Evolutionary conservation across 169 alveolate genomes (phyloP).

Genomic region (Theileria annulata): DNA sequence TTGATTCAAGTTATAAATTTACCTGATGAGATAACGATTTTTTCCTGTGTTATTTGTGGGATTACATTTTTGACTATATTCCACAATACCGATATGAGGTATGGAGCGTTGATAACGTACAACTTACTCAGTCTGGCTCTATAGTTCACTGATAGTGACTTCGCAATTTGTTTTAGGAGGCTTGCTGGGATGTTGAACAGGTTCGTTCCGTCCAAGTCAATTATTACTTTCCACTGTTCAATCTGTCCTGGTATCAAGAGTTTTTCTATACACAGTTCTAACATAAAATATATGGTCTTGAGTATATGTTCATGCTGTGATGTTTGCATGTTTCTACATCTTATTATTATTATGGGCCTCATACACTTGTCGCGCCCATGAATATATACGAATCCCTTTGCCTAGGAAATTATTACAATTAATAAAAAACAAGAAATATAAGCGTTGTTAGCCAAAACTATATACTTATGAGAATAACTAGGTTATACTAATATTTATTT

Average conservation of each 20-base stretch:
- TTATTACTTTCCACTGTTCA: conserved; percentile 76
- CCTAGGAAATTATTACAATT: conserved; percentile 25
- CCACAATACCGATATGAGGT: conserved; percentile 62
- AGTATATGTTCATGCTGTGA: conserved; percentile 35
- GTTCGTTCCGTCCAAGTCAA: conserved; percentile 70
- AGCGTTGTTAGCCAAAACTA: too few relatives aligned
- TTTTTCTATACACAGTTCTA: conserved; percentile 63
- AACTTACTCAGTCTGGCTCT: conserved; percentile 59
- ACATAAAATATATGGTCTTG: conserved; percentile 43
- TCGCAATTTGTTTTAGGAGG: conserved; percentile 69
- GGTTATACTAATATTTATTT: not conserved
- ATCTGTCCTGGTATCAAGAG: conserved; percentile 71
- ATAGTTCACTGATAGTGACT: conserved; percentile 69
- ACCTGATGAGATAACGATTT: conserved; percentile 55
- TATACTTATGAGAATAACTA: not conserved
- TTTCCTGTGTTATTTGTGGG: conserved; percentile 63
- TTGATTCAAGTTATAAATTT: not conserved
- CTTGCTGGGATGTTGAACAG: conserved; percentile 67
- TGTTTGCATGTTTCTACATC: conserved; percentile 20
- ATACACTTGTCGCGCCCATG: conserved; percentile 75
- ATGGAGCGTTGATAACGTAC: conserved; percentile 66
- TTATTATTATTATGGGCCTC: conserved; percentile 73
- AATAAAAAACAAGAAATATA: not conserved
- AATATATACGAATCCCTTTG: conserved; percentile 69
- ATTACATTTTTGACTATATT: conserved; percentile 51